A percentile compares a stretch with the other conserved stretches of the same genome.
phyloP scores from a whole-genome alignment of 2,329 filamentous ascomycete species.

The Nothophoma quercina region DNA sequence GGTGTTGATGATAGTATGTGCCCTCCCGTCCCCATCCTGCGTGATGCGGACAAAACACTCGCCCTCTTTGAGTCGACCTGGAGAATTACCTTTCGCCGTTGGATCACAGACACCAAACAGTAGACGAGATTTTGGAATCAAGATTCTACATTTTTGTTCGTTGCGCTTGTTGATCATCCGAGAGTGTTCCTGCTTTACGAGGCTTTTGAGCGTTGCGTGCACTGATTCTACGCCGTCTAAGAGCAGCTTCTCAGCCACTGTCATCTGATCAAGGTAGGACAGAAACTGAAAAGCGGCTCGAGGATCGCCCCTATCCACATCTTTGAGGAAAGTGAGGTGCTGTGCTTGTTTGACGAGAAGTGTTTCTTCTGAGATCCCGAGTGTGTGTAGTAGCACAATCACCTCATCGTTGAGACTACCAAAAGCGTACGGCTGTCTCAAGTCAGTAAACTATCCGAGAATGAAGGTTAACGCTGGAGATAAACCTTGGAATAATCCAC shows the following conservation, averaged over 20 bases:
- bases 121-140: conserved; percentile 49
- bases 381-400: conserved; percentile 49
- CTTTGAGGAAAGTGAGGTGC: conserved; percentile 46
- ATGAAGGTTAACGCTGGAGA: background rate
- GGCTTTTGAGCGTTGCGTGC: conserved; percentile 29
- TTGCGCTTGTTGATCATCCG: conserved; percentile 47
- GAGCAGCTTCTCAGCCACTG: conserved; percentile 51
- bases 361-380: conserved; percentile 44
- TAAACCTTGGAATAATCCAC: conserved; percentile 54
- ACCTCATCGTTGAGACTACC: conserved; percentile 55
- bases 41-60: conserved; percentile 52
- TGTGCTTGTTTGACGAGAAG: conserved; percentile 49
- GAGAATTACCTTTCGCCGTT: conserved; percentile 20
- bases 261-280: conserved; percentile 41
- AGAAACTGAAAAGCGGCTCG: conserved; percentile 48
- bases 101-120: conserved; percentile 53
- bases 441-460: conserved; percentile 1
- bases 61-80: conserved; percentile 46
- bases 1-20: conserved; percentile 44
- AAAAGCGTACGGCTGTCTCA: conserved; percentile 49
- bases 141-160: conserved; percentile 50
- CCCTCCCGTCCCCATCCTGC: conserved; percentile 44
- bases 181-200: conserved; percentile 45
- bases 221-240: conserved; percentile 48
- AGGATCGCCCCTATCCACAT: conserved; percentile 33